These are phyloP conservation scores for Crithidia brevicula DNA, from an alignment of 208 protist genomes.

Conservation along the genomic window DNA sequence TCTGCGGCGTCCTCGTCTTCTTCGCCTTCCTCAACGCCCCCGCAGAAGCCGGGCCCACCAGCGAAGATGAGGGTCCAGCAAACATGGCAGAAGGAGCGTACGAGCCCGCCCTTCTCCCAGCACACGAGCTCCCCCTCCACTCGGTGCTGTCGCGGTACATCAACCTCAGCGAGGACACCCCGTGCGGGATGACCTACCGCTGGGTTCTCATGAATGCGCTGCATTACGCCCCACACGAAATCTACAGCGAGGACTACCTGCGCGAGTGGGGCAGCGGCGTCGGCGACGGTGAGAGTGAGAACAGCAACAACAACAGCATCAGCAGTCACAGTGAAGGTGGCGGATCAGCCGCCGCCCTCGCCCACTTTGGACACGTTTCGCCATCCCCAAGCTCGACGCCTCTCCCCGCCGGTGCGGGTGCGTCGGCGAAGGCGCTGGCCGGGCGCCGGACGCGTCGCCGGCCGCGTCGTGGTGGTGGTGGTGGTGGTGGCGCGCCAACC, in stretches of 20 bases:
- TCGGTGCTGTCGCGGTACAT: slow-evolving; percentile 9
- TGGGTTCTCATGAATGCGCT: slow-evolving; percentile 32
- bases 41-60: slow-evolving; percentile 22
- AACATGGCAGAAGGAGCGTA: slow-evolving; percentile 1
- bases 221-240: slow-evolving; percentile 26
- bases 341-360: too few relatives aligned
- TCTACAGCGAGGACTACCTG: slow-evolving; percentile 25
- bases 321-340: not conserved
- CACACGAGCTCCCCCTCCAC: slow-evolving; percentile 31
- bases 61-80: slow-evolving; percentile 18
- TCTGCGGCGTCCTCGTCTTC: slow-evolving; percentile 59
- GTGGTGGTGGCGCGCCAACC: not conserved
- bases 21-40: slow-evolving; percentile 72
- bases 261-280: slow-evolving; percentile 15
- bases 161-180: slow-evolving; percentile 17
- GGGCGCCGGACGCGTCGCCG: slow-evolving; percentile 22
- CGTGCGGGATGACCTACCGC: slow-evolving; percentile 23
- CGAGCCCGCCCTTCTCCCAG: slow-evolving; percentile 13
- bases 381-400: not conserved
- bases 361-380: too few relatives aligned
- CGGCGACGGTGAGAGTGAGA: not conserved
- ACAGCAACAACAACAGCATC: not conserved
- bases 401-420: not conserved
- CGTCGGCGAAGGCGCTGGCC: too few relatives aligned
- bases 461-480: slow-evolving; percentile 26